These are phyloP conservation scores for Rhizopus microsporus DNA, from an alignment of 371 early-diverging fungal genomes.

Conservation along the genomic window DNA sequence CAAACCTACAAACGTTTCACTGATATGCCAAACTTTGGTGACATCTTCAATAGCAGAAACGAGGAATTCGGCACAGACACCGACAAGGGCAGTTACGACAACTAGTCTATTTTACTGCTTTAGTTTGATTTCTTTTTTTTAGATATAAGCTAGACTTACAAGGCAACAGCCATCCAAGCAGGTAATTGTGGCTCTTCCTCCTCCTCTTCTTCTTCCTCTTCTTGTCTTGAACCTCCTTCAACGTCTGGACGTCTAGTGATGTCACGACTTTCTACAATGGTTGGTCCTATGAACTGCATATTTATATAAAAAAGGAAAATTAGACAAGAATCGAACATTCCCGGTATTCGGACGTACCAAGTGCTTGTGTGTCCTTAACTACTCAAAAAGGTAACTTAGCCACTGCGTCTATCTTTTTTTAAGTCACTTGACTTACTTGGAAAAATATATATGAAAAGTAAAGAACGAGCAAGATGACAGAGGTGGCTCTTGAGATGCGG, in stretches of 20 bases:
- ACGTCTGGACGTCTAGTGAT: neutral
- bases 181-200: conserved; percentile 59
- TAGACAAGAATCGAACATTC: neutral
- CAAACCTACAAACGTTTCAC: conserved; percentile 83
- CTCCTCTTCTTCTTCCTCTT: conserved; percentile 52
- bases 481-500: conserved; percentile 68
- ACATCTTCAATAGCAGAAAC: conserved; percentile 81
- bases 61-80: conserved; percentile 80
- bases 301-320: neutral
- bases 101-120: conserved; percentile 11
- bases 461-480: conserved; percentile 71
- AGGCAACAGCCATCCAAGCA: conserved; percentile 46
- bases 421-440: conserved; percentile 48
- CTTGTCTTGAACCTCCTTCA: conserved; percentile 32
- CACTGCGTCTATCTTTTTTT: neutral
- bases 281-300: conserved; percentile 23
- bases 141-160: conserved; percentile 26
- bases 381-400: conserved; percentile 1
- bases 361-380: conserved; percentile 70
- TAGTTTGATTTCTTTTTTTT: neutral
- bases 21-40: conserved; percentile 61
- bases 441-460: conserved; percentile 77
- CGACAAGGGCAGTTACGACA: conserved; percentile 60
- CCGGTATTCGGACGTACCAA: conserved; percentile 34
- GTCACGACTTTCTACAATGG: conserved; percentile 5